Evolutionary conservation across 2,329 filamentous ascomycete species (phyloP).

Genomic region (Hansfordia pulvinata): DNA sequence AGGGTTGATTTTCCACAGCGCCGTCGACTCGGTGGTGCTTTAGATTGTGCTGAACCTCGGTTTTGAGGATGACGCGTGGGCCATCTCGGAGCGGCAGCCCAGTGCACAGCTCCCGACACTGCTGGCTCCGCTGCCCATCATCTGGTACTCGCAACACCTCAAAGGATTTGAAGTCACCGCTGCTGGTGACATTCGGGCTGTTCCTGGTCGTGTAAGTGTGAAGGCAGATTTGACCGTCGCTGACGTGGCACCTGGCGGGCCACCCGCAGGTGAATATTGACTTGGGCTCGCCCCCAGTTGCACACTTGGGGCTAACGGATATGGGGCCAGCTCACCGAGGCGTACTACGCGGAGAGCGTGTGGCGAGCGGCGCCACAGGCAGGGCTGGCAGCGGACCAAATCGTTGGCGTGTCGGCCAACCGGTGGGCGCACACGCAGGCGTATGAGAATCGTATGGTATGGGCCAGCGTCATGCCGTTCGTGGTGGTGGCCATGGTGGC

Average conservation of each 20-base stretch:
- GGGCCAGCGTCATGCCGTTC: slow-evolving; percentile 36
- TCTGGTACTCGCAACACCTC: slow-evolving; percentile 28
- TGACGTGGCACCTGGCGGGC: no score
- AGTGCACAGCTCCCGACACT: slow-evolving; percentile 26
- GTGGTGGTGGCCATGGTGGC: slow-evolving; percentile 31
- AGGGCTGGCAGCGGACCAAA: slow-evolving; percentile 22
- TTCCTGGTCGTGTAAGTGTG: slow-evolving; percentile 31
- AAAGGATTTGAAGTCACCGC: slow-evolving; percentile 32
- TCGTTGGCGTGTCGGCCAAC: slow-evolving; percentile 23
- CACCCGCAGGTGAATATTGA: no score
- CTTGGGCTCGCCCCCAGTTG: no score
- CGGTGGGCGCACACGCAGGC: slow-evolving; percentile 29
- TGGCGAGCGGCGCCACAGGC: no score
- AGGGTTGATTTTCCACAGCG: slow-evolving; percentile 44
- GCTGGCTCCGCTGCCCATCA: slow-evolving; percentile 26
- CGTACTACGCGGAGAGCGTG: no score
- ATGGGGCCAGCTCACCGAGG: no score
- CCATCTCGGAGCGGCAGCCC: slow-evolving; percentile 32
- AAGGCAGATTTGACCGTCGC: no score
- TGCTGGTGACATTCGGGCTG: slow-evolving; percentile 29
- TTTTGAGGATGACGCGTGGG: slow-evolving; percentile 30
- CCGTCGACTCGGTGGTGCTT: slow-evolving; percentile 35
- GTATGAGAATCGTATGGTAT: slow-evolving; percentile 33
- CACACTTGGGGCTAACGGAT: no score
- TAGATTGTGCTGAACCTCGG: slow-evolving; percentile 34